A percentile compares a stretch with the other conserved stretches of the same genome.
These are phyloP conservation scores for Cryptosporidium xiaoi DNA, from an alignment of 169 alveolate species.

Conservation along the genomic window DNA sequence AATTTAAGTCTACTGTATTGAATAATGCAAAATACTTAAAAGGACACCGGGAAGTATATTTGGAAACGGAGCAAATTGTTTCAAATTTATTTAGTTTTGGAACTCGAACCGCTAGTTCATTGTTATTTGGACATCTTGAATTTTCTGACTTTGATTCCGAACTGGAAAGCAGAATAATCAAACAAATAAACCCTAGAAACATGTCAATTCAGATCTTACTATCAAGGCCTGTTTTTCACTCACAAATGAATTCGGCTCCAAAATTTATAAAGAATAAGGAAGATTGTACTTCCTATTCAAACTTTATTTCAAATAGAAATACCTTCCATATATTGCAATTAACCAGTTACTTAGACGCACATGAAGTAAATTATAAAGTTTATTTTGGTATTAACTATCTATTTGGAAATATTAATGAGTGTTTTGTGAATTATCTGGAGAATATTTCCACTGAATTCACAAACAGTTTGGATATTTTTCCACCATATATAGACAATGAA, in stretches of 20 bases:
- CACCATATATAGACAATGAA: neutral
- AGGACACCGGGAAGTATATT: neutral
- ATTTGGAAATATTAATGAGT: neutral
- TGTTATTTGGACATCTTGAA: slow-evolving; percentile 18
- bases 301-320: neutral
- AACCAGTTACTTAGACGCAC: neutral
- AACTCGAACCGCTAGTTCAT: neutral
- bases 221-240: neutral
- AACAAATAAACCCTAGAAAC: slow-evolving; percentile 19
- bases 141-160: slow-evolving; percentile 3
- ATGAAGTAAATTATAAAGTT: neutral
- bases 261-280: neutral
- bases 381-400: neutral
- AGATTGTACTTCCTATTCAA: neutral
- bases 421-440: neutral
- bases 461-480: neutral
- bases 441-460: neutral
- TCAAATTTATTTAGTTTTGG: neutral
- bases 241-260: neutral
- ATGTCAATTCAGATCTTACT: neutral
- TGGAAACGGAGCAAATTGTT: neutral
- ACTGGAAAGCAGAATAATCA: slow-evolving; percentile 3
- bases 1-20: neutral
- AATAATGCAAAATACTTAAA: neutral
- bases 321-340: neutral